A percentile compares a stretch with the other conserved stretches of the same genome.
Conservation (phyloP, 805 yeast species). For the Cyberlindnera americana region DNA sequence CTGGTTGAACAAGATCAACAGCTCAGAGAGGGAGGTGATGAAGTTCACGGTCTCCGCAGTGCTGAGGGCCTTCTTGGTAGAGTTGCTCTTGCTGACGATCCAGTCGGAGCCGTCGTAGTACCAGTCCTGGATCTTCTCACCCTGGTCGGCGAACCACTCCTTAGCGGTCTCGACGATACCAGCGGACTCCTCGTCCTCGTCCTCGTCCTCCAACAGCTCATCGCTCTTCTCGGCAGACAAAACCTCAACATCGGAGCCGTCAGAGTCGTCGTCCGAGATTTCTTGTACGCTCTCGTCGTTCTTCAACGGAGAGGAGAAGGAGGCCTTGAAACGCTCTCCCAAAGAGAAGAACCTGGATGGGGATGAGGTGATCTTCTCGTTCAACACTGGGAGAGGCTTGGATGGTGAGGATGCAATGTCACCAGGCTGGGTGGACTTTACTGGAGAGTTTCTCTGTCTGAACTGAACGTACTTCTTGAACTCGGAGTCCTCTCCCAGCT, state of each 20-base stretch:
- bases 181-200: constrained; percentile 14
- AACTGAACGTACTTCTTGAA: constrained; percentile 26
- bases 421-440: constrained; percentile 17
- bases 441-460: constrained; percentile 29
- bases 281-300: neutral
- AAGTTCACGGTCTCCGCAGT: constrained; percentile 27
- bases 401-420: constrained; percentile 12
- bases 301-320: constrained; percentile 26
- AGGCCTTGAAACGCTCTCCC: constrained; percentile 20
- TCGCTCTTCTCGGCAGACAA: constrained; percentile 10
- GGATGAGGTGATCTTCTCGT: constrained; percentile 17
- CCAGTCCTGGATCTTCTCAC: constrained; percentile 22
- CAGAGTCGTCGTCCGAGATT: constrained; percentile 4
- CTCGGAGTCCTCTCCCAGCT: constrained; percentile 24
- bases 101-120: constrained; percentile 15
- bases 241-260: constrained; percentile 15
- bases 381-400: constrained; percentile 12
- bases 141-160: constrained; percentile 23
- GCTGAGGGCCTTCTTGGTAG: constrained; percentile 25
- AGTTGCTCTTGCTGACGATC: constrained; percentile 11
- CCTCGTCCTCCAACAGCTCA: constrained; percentile 11
- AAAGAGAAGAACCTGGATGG: constrained; percentile 22
- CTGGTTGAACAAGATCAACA: constrained; percentile 13
- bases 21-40: constrained; percentile 20
- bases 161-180: constrained; percentile 16